Evolutionary conservation across 495 filamentous ascomycete species (phyloP), one percentile per base, ranked within the genome.

Genomic region (Penicillium pancosmium): DNA sequence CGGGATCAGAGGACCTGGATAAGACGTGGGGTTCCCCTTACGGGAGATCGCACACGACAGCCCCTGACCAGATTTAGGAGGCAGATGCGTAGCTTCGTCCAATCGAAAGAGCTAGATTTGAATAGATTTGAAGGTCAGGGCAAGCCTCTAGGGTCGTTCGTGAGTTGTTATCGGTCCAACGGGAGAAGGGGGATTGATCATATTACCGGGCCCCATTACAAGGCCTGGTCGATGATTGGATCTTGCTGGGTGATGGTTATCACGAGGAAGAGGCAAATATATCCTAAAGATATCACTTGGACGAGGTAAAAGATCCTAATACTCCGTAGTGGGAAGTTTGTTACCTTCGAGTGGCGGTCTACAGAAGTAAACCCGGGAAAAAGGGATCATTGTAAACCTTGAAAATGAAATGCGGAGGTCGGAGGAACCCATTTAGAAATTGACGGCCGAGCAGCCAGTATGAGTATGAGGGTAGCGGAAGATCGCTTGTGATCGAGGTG

Each of bases 151-250:
- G 21, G 46, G 46, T 23, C 23, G 2, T 48, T 48, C 11, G 23
- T 2, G 10, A 27, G 25, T 33, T 44, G 63, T 68, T 70, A 70
- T 70, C 68, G 68, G 65, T 35, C 68, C 68, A 70, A 70, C 65
- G 57, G 58, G 68, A 70, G 52, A 11, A 34, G 23, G 18, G 53
- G 16, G 53, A 63, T 69, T 67, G 62, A 59, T 62, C 60, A 63
- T 63, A 61, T 63, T 65, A 62, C 50, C 59, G 57, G 52, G 46
- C 19, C 52, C 33, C 34, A 61, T 69, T 60, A 69, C 67, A 65
- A 57, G 58, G 54, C 15, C 55, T 40, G 56, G 51, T 13, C 27
- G 56, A 33, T 68, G 62, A 70, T 68, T 68, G 65, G 67, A 50
- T 36, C 52, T 27, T n/a, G 25, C 18, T 31, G 54, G 46, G 8